phyloP scores from a whole-genome alignment of 257 asterid species.

The Linaria vulgaris region DNA sequence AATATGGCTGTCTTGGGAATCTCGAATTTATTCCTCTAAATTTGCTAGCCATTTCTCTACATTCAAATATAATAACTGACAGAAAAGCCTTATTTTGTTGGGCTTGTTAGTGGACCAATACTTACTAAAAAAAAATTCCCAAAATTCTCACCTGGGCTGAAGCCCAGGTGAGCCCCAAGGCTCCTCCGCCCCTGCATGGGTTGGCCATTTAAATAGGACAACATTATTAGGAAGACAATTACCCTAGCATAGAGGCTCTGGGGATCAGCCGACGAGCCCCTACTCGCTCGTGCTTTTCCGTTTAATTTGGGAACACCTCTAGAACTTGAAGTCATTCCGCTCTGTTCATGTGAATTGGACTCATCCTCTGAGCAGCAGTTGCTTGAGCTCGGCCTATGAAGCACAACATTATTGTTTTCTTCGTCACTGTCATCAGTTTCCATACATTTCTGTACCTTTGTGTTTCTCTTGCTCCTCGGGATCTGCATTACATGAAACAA shows the following conservation, averaged over 20 bases:
- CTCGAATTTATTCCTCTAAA: no score
- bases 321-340: constrained; percentile 28
- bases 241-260: constrained; percentile 69
- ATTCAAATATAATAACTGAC: no score
- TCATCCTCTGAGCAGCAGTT: constrained; percentile 40
- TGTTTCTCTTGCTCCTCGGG: constrained; percentile 41
- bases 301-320: constrained; percentile 21
- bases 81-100: no score
- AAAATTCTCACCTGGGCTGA: no score
- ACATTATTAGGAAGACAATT: neutral
- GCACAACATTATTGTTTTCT: constrained; percentile 12
- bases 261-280: constrained; percentile 58
- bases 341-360: constrained; percentile 32
- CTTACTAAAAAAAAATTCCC: no score
- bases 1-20: no score
- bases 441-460: constrained; percentile 32
- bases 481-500: constrained; percentile 26
- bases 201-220: neutral
- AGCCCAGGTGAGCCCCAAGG: no score
- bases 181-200: no score
- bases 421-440: constrained; percentile 26
- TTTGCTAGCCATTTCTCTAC: no score
- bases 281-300: constrained; percentile 40
- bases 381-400: constrained; percentile 35
- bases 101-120: no score